Evolutionary conservation across 108 stramenopile genomes (phyloP), one percentile per base, ranked within the genome.

Genomic region (Fragilaria radians): DNA sequence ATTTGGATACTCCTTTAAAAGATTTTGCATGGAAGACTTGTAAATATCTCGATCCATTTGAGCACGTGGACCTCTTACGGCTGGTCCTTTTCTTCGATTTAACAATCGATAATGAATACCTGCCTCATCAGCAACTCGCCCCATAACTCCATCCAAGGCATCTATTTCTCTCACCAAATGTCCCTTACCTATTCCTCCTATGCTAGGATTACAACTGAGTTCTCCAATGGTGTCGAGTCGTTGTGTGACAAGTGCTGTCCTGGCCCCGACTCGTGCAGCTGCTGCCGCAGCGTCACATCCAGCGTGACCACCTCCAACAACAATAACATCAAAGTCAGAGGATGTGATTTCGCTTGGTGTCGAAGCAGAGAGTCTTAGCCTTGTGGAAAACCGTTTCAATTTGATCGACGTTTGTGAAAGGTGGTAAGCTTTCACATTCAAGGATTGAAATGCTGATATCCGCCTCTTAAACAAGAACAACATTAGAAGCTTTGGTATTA

Each of bases 121-220:
- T 25, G 86, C 92, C 32, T 75, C 66, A 79, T 99, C 98, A 48
- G 93, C 95, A 5, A 91, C 75, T 26, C 77, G 70, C 11, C 96
- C 96, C 81, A 99, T 99, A 46, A 97, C 67, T 42, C 98, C 98
- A 49, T 88, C 94, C 33, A 99, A 70, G 5, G 98, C 98, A 76
- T 97, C 96, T 49, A 99, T 86, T 77, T 99, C 98, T 24, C 93
- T 67, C 1, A 99, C 98, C 23, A 99, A 57, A 72, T 96, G 96
- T 1, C 98, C 98, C 74, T 99, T 99, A 51, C 98, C 98, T 27
- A 99, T 95, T 3, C 98, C 98, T n/a, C 98, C 98, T 31, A 99
- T 94, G 64, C 74, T 75, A n/a, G 98, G 98, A 67, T 99, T 99
- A 82, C 96, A 99, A 5, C 78, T 81, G n/a, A 99, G 63, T 74